Evolutionary conservation across 306 rosid genomes (phyloP).

Genomic region (Inga leiocalycina): DNA sequence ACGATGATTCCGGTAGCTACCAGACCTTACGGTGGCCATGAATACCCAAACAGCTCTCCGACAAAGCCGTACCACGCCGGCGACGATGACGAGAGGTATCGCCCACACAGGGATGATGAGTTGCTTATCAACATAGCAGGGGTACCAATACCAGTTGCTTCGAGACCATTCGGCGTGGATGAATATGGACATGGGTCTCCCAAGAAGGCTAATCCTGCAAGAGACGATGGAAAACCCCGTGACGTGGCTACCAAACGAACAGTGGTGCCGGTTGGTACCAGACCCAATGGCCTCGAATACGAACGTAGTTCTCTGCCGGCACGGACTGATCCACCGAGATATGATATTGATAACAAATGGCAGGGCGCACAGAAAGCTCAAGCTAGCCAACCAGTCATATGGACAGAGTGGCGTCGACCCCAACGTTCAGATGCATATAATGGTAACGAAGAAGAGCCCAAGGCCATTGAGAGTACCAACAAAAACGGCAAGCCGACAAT

Average conservation of each 20-base stretch:
- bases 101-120: not conserved
- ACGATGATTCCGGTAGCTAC: not conserved
- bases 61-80: not conserved
- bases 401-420: constrained; percentile 9
- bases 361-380: not conserved
- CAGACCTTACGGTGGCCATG: not conserved
- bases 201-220: not conserved
- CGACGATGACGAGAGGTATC: not conserved
- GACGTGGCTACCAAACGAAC: not conserved
- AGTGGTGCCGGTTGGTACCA: not conserved
- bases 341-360: not conserved
- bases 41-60: not conserved
- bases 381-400: not conserved
- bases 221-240: not conserved
- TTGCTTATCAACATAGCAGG: not conserved
- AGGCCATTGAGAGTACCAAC: not conserved
- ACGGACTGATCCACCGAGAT: not conserved
- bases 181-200: constrained; percentile 4
- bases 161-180: not conserved
- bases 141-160: not conserved
- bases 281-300: not conserved
- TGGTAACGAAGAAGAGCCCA: not conserved
- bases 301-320: not conserved
- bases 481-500: not conserved
- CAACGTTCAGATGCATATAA: constrained; percentile 2